Percentiles rank a stretch among this genome's conserved stretches.
phyloP scores from a whole-genome alignment of 2,329 filamentous ascomycete species.

The Monosporascus sp. region DNA sequence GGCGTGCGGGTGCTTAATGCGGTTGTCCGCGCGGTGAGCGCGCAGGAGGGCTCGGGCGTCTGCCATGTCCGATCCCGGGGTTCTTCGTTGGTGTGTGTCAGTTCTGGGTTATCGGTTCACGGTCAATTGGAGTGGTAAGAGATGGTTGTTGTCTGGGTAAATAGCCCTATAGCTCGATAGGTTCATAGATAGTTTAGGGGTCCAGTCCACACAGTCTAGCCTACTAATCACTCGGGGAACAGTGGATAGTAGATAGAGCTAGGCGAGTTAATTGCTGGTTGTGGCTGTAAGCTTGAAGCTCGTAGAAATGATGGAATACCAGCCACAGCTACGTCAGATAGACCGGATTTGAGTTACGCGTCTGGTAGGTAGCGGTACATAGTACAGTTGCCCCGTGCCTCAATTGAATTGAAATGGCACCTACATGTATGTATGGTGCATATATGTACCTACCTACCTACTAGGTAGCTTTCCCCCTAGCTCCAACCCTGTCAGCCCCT shows the following conservation, averaged over 20 bases:
- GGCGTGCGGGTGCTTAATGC: conserved; percentile 66
- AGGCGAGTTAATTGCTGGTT: not conserved
- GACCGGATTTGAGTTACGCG: not conserved
- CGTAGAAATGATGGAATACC: not conserved
- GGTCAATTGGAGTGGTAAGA: not conserved
- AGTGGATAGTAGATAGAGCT: not conserved
- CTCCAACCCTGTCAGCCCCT: too few species aligned
- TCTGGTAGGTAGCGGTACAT: not conserved
- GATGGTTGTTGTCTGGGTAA: too few species aligned
- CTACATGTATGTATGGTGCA: not conserved
- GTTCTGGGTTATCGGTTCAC: not conserved
- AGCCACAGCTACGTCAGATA: not conserved
- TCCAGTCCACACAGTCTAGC: not conserved
- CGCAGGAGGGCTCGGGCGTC: conserved; percentile 77
- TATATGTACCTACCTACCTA: not conserved
- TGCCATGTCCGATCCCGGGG: conserved; percentile 50
- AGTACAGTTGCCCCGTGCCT: not conserved
- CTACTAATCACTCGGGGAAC: not conserved
- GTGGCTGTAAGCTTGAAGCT: not conserved
- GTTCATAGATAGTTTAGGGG: too few species aligned
- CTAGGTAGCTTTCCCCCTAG: not conserved
- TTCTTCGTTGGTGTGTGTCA: too few species aligned
- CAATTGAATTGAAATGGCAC: not conserved
- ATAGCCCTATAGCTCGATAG: too few species aligned
- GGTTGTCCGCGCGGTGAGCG: conserved; percentile 68